A percentile compares a stretch with the other conserved stretches of the same genome.
These are phyloP conservation scores for Kazachstania taianensis DNA, from an alignment of 805 yeast species.

Conservation along the genomic window DNA sequence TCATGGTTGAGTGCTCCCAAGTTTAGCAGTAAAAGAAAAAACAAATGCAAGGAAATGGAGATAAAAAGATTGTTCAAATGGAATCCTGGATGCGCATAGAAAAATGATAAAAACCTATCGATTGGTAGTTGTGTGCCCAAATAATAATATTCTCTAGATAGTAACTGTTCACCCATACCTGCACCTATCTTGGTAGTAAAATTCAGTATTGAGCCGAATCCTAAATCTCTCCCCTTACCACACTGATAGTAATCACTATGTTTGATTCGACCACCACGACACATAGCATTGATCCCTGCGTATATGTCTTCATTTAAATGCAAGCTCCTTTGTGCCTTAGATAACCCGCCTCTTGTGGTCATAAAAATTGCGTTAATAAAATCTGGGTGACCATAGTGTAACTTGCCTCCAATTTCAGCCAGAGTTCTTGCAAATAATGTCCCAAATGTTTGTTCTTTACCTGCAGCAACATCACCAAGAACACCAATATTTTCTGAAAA, in stretches of 20 bases:
- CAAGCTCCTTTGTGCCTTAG: constrained; percentile 88
- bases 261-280: constrained; percentile 88
- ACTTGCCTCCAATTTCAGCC: constrained; percentile 88
- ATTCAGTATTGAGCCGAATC: constrained; percentile 83
- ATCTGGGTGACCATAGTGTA: constrained; percentile 96
- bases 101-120: constrained; percentile 83
- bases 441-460: constrained; percentile 95
- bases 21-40: constrained; percentile 69
- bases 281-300: constrained; percentile 86
- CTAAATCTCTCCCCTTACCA: constrained; percentile 93
- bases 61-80: constrained; percentile 87
- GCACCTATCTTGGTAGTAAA: constrained; percentile 95
- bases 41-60: constrained; percentile 75
- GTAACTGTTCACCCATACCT: constrained; percentile 95
- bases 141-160: constrained; percentile 85
- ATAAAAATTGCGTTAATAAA: constrained; percentile 81
- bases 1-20: constrained; percentile 73
- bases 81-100: constrained; percentile 95
- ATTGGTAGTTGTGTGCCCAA: constrained; percentile 83
- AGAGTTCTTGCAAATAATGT: constrained; percentile 88
- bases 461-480: constrained; percentile 93
- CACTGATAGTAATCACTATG: constrained; percentile 95
- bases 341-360: constrained; percentile 93
- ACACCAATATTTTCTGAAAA: constrained; percentile 90
- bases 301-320: constrained; percentile 92